Evolutionary conservation across 306 rosid genomes (phyloP).

Genomic region (Myrica gale): DNA sequence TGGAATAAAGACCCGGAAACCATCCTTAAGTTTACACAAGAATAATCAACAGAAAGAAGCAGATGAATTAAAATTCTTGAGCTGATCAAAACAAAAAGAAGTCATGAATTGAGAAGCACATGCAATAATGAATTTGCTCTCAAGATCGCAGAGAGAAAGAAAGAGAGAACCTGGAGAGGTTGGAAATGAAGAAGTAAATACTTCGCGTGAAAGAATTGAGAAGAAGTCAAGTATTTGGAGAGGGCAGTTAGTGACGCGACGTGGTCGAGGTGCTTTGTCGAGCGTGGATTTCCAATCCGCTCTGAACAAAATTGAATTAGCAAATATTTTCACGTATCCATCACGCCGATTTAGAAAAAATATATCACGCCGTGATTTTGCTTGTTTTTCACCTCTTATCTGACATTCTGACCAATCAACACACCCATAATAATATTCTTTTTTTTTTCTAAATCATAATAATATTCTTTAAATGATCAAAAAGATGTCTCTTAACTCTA

Average conservation of each 20-base stretch:
- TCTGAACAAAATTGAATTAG: too few relatives aligned
- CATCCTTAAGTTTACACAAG: neutral
- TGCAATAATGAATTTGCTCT: neutral
- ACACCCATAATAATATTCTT: too few relatives aligned
- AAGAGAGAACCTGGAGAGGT: conserved; percentile 16
- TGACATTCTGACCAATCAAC: too few relatives aligned
- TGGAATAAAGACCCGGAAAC: neutral
- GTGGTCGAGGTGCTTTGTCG: conserved; percentile 3
- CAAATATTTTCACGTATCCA: too few relatives aligned
- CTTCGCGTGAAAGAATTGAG: conserved; percentile 26
- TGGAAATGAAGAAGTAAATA: conserved; percentile 9
- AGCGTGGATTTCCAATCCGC: neutral
- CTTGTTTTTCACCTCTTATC: too few relatives aligned
- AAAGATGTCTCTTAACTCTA: too few relatives aligned
- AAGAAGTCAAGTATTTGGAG: neutral
- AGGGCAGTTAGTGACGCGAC: conserved; percentile 21
- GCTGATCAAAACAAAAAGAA: neutral
- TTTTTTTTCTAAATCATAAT: too few relatives aligned
- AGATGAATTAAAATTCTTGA: neutral
- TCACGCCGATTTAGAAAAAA: too few relatives aligned
- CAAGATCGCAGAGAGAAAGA: neutral
- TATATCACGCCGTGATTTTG: too few relatives aligned
- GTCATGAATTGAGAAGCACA: neutral
- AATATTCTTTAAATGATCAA: too few relatives aligned
- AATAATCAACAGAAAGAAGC: neutral